These are phyloP conservation scores for Blastocystis sp. DNA, from an alignment of 352 stramenopile species.

Conservation along the genomic window DNA sequence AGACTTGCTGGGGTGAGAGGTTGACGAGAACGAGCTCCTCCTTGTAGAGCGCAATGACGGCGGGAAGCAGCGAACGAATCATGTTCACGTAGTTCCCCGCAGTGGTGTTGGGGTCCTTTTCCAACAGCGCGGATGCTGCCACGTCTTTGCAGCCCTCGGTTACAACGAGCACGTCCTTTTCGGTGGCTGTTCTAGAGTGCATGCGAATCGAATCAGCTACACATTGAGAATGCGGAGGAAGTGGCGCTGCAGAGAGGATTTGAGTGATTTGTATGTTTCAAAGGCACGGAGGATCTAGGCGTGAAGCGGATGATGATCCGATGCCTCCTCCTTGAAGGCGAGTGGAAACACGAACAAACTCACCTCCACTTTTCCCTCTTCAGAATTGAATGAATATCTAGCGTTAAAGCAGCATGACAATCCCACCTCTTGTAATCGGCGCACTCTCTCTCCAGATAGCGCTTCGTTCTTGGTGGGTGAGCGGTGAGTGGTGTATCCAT, in stretches of 20 bases:
- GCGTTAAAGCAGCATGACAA: neutral
- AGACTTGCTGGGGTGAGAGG: slow-evolving; percentile 10
- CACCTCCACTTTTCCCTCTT: neutral
- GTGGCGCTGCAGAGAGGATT: neutral
- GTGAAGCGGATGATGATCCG: neutral
- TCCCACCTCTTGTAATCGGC: slow-evolving; percentile 39
- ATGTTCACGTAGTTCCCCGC: neutral
- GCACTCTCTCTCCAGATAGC: slow-evolving; percentile 13
- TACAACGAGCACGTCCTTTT: neutral
- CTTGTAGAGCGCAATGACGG: neutral
- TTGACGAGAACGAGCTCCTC: neutral
- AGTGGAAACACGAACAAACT: neutral
- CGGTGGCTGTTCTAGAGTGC: neutral
- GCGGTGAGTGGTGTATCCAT: neutral
- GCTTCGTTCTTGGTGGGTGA: neutral
- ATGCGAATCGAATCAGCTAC: neutral
- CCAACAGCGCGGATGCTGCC: neutral
- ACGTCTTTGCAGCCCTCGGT: neutral
- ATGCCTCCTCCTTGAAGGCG: neutral
- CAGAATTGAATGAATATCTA: slow-evolving; percentile 28
- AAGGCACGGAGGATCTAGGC: neutral
- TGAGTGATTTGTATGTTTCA: neutral
- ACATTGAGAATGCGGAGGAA: slow-evolving; percentile 1
- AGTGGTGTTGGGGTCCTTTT: neutral
- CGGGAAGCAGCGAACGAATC: slow-evolving; percentile 2